Evolutionary conservation across 2,329 filamentous ascomycete species (phyloP).

Genomic region (Penicillium sclerotiorum): DNA sequence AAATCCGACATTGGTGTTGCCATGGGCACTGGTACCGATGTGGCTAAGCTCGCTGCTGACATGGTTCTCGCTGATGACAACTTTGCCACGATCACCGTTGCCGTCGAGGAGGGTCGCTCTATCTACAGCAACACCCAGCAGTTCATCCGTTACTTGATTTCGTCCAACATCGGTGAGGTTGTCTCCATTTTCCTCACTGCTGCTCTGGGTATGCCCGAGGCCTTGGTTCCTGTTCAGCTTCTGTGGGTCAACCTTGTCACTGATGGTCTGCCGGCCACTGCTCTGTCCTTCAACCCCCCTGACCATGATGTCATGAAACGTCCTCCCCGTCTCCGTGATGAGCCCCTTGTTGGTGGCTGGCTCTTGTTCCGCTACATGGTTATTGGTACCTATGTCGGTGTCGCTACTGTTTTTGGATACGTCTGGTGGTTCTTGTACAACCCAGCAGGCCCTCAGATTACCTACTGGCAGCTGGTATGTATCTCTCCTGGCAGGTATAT

Average conservation of each 20-base stretch:
- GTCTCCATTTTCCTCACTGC: slow-evolving; percentile 98
- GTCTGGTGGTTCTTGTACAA: slow-evolving; percentile 99
- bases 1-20: slow-evolving; percentile 98
- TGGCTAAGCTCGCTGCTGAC: slow-evolving; percentile 92
- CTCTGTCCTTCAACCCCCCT: slow-evolving; percentile 96
- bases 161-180: slow-evolving; percentile 98
- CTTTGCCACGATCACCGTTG: slow-evolving; percentile 95
- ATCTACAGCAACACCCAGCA: slow-evolving; percentile 99
- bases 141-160: slow-evolving; percentile 98
- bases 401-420: slow-evolving; percentile 93
- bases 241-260: slow-evolving; percentile 99
- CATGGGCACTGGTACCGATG: slow-evolving; percentile 97
- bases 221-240: slow-evolving; percentile 92
- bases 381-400: slow-evolving; percentile 91
- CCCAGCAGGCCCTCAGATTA: slow-evolving; percentile 83
- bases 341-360: slow-evolving; percentile 91
- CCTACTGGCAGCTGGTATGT: slow-evolving; percentile 76
- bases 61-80: slow-evolving; percentile 99
- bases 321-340: slow-evolving; percentile 86
- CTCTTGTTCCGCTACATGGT: slow-evolving; percentile 97
- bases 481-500: neutral
- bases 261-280: slow-evolving; percentile 93
- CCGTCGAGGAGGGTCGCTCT: slow-evolving; percentile 93
- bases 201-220: slow-evolving; percentile 95
- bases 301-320: slow-evolving; percentile 98